Percentiles rank a stretch among this genome's conserved stretches.
These are phyloP conservation scores for Pseudoperonospora humuli DNA, from an alignment of 352 stramenopile genomes.

Conservation along the genomic window DNA sequence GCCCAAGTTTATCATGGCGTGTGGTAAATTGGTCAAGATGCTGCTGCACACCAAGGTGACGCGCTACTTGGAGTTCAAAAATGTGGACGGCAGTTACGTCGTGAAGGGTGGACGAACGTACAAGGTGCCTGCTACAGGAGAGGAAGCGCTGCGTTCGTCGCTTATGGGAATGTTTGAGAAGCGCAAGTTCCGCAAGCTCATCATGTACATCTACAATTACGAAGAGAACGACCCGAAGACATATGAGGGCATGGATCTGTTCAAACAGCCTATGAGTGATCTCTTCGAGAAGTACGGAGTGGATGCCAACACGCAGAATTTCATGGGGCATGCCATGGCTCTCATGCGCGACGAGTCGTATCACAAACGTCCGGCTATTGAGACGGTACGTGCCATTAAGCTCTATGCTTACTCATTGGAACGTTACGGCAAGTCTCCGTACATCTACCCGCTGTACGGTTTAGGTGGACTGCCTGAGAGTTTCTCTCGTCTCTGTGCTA, in stretches of 20 bases:
- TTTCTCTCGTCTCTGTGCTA: slow-evolving; percentile 98
- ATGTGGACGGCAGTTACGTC: slow-evolving; percentile 98
- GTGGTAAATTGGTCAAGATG: slow-evolving; percentile 99
- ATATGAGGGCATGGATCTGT: slow-evolving; percentile 90
- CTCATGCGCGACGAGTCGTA: slow-evolving; percentile 92
- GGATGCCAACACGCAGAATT: slow-evolving; percentile 96
- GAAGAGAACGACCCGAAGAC: slow-evolving; percentile 89
- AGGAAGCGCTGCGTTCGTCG: slow-evolving; percentile 93
- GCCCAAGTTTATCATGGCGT: slow-evolving; percentile 99
- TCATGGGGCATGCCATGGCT: slow-evolving; percentile 99
- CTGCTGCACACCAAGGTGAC: slow-evolving; percentile 95
- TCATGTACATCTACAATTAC: slow-evolving; percentile 97
- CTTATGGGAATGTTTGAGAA: slow-evolving; percentile 99
- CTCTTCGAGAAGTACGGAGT: slow-evolving; percentile 98
- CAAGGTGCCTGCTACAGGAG: slow-evolving; percentile 95
- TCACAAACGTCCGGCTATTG: slow-evolving; percentile 80
- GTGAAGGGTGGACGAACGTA: slow-evolving; percentile 95
- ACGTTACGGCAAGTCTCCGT: slow-evolving; percentile 95
- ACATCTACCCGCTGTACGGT: slow-evolving; percentile 99
- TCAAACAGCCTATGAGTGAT: slow-evolving; percentile 94
- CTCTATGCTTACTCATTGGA: slow-evolving; percentile 98
- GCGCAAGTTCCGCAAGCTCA: slow-evolving; percentile 97
- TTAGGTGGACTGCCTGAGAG: slow-evolving; percentile 96
- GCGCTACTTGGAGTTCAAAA: slow-evolving; percentile 99
- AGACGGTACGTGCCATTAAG: slow-evolving; percentile 95